Evolutionary conservation across 495 filamentous ascomycete species (phyloP), one percentile per base, ranked within the genome.

Genomic region (Aspergillus hancockii): DNA sequence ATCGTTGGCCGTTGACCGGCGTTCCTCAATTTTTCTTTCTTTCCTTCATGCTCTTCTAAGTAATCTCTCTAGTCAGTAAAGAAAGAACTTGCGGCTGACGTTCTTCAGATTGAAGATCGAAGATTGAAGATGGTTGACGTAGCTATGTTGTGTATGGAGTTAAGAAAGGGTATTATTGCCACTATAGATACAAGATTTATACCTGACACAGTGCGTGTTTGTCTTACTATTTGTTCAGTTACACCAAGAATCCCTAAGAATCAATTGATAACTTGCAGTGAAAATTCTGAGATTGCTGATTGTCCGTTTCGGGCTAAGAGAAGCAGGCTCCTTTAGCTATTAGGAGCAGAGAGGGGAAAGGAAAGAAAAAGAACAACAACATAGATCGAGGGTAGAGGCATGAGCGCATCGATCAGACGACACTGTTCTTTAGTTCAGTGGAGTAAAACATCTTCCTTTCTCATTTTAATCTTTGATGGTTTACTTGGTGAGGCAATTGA

Each of bases 311-410:
- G 41, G 41, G 18, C n/a, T 18, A 18, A 8, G 18, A 38, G 54
- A 60, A 30, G 40, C 25, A 28, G 25, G 7, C 25, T 28, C 7
- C 25, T 28, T 28, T 7, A 28, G 25, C n/a, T n/a, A n/a, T 28
- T 28, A 28, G 25, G 25, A 28, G 25, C 25, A 28, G 7, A 7
- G 7, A 7, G 25, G 7, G 25, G 25, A 7, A 3, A 28, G 7
- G 7, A 28, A 28, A 28, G 7, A 63, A 50, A 41, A 21, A 49
- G 57, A 56, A 43, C 3, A 28, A 28, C 3, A 28, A 28, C n/a
- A n/a, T n/a, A 28, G 25, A 3, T 28, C 25, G 7, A 53, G 34
- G 12, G 30, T 25, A 49, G 36, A 31, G 50, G 34, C 25, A 28
- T 28, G 25, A 28, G 7, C 7, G 25, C 25, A 28, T 40, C 16